Conservation (phyloP, 148 eudicot species). For the Chenopodium formosanum region DNA sequence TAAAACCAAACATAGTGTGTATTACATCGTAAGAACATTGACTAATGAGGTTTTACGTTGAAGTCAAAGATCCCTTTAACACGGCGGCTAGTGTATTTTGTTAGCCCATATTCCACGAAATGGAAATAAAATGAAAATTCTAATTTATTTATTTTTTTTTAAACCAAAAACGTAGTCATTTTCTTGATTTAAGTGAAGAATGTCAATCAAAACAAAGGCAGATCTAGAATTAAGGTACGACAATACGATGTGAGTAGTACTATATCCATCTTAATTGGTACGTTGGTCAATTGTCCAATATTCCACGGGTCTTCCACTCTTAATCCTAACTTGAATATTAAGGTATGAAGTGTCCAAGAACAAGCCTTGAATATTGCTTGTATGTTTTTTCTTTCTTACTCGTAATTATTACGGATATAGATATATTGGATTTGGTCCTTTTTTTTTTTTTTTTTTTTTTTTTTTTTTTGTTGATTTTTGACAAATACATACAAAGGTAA, state of each 20-base stretch:
- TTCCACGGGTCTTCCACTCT: background rate
- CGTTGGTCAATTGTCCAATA: background rate
- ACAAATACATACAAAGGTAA: too few relatives aligned
- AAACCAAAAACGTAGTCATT: background rate
- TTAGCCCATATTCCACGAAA: background rate
- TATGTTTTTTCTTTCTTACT: too few relatives aligned
- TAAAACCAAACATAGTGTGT: too few relatives aligned
- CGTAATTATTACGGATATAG: too few relatives aligned
- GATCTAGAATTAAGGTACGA: background rate
- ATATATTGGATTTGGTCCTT: too few relatives aligned
- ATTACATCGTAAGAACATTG: too few relatives aligned
- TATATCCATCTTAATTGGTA: background rate
- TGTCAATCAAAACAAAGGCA: too few relatives aligned
- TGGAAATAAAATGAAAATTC: too few relatives aligned
- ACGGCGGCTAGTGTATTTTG: background rate
- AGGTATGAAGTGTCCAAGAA: background rate
- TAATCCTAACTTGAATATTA: too few relatives aligned
- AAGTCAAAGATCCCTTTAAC: constrained; percentile 3
- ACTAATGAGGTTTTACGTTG: background rate
- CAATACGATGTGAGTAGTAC: background rate
- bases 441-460: too few relatives aligned
- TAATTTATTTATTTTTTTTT: too few relatives aligned
- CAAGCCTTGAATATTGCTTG: background rate
- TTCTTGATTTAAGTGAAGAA: background rate
- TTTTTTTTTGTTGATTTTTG: too few relatives aligned